These are phyloP conservation scores for Penicillium soppii DNA, from an alignment of 495 filamentous ascomycete genomes.

Conservation along the genomic window DNA sequence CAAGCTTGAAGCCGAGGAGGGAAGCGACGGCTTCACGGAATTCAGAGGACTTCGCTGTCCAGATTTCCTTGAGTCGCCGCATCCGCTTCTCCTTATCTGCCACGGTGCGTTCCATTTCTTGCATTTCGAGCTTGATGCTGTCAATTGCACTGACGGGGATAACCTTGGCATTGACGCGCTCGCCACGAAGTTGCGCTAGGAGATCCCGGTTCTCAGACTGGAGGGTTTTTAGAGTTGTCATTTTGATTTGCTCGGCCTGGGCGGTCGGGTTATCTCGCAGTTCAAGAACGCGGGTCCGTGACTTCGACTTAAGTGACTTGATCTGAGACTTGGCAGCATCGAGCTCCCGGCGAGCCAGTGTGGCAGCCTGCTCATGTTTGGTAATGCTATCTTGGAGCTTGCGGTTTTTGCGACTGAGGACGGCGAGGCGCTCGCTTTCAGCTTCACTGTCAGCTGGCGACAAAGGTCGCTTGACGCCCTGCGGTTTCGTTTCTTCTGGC, in stretches of 20 bases:
- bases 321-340: constrained; percentile 70
- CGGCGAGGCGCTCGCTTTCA: constrained; percentile 75
- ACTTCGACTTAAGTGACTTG: constrained; percentile 64
- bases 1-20: constrained; percentile 86
- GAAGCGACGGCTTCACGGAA: constrained; percentile 91
- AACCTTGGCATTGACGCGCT: constrained; percentile 42
- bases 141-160: constrained; percentile 78
- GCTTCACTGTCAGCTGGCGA: constrained; percentile 66
- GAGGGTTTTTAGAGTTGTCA: constrained; percentile 70
- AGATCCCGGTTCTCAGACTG: constrained; percentile 83
- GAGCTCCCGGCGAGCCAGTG: constrained; percentile 71
- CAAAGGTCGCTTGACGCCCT: constrained; percentile 41
- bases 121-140: constrained; percentile 68
- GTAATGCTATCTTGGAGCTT: constrained; percentile 76
- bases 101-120: constrained; percentile 68
- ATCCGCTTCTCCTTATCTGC: constrained; percentile 82
- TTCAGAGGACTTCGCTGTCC: constrained; percentile 80
- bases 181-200: constrained; percentile 67
- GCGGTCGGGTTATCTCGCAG: constrained; percentile 88
- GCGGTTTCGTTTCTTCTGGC: constrained; percentile 31
- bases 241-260: constrained; percentile 76
- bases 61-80: constrained; percentile 84
- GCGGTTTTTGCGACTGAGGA: constrained; percentile 79
- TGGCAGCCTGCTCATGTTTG: constrained; percentile 61
- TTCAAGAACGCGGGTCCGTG: constrained; percentile 81